These are phyloP conservation scores for Scopulariopsis brevicaulis DNA, from an alignment of 2,329 filamentous ascomycete species.

Conservation along the genomic window DNA sequence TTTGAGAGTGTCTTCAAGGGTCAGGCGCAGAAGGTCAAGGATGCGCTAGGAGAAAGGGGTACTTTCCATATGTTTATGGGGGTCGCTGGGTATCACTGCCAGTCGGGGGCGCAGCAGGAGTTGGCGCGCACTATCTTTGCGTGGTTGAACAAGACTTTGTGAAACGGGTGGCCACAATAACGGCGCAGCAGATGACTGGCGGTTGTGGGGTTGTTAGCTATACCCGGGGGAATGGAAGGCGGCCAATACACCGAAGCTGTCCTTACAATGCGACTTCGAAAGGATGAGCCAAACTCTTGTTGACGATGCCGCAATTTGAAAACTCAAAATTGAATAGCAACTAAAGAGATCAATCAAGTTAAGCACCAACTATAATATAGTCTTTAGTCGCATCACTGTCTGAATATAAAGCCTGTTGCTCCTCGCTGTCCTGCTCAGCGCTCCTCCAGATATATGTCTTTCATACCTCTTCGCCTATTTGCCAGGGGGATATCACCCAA, in stretches of 20 bases:
- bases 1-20: conserved; percentile 9
- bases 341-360: too few relatives aligned
- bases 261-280: too few relatives aligned
- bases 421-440: too few relatives aligned
- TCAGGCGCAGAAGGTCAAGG: conserved; percentile 1
- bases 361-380: too few relatives aligned
- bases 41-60: conserved; percentile 6
- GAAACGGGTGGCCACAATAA: neutral
- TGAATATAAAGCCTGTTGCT: too few relatives aligned
- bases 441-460: too few relatives aligned
- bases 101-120: conserved; percentile 3
- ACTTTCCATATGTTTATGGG: conserved; percentile 2
- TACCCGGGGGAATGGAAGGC: neutral
- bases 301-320: too few relatives aligned
- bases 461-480: too few relatives aligned
- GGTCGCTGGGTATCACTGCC: conserved; percentile 4
- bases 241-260: neutral
- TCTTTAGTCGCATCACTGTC: too few relatives aligned
- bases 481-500: too few relatives aligned
- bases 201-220: neutral
- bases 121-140: neutral
- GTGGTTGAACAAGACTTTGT: conserved; percentile 5
- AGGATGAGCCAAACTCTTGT: too few relatives aligned
- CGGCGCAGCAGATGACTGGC: neutral
- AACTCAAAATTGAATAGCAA: too few relatives aligned